A percentile compares a stretch with the other conserved stretches of the same genome.
Evolutionary conservation across 73 alveolate species (phyloP).

Genomic region (Breviolum minutum): DNA sequence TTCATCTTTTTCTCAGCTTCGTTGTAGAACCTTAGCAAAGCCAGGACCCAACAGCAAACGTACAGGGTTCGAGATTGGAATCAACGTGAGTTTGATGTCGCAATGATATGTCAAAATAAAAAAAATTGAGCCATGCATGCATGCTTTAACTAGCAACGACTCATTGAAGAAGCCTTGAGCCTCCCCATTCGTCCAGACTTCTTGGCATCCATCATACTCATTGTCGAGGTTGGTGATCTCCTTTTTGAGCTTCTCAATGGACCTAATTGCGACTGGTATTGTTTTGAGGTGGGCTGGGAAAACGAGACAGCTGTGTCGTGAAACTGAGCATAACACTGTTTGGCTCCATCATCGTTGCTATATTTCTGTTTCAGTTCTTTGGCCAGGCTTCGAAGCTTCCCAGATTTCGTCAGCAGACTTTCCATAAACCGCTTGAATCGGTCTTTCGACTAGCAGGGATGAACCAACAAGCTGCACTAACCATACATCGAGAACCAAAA

Average conservation of each 20-base stretch:
- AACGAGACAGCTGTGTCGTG: background rate
- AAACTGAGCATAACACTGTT: background rate
- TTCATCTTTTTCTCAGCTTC: background rate
- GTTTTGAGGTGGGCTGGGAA: background rate
- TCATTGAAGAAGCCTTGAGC: slow-evolving; percentile 6
- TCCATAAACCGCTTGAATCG: slow-evolving; percentile 31
- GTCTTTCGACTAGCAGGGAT: slow-evolving; percentile 6
- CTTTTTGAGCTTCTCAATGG: background rate
- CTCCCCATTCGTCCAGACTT: background rate
- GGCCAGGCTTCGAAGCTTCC: background rate
- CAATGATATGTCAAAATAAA: background rate
- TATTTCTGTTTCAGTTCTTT: background rate
- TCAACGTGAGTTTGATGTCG: background rate
- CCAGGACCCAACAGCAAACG: background rate
- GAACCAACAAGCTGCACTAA: background rate
- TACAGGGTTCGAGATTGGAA: too few species aligned
- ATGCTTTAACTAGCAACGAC: background rate
- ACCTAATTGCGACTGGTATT: too few species aligned
- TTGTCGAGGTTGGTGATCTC: background rate
- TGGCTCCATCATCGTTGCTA: background rate
- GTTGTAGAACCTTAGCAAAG: background rate
- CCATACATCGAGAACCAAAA: background rate
- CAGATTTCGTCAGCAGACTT: background rate
- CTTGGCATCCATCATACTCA: background rate
- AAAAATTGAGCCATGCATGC: background rate